A percentile compares a stretch with the other conserved stretches of the same genome.
These are phyloP conservation scores for Aspergillus baeticus DNA, from an alignment of 495 filamentous ascomycete genomes.

Conservation along the genomic window DNA sequence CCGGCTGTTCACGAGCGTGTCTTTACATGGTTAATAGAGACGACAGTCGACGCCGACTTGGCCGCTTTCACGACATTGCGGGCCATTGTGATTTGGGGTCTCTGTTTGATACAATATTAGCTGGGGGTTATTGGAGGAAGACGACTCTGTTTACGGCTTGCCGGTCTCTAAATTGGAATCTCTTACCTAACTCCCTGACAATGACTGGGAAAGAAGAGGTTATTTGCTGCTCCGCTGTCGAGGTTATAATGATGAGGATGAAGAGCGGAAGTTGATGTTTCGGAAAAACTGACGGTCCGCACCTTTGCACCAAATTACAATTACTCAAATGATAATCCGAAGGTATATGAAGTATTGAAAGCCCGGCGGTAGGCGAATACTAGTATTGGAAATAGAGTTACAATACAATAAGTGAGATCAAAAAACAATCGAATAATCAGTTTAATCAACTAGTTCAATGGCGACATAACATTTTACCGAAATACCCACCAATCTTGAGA, in stretches of 20 bases:
- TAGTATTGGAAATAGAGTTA: too few relatives aligned
- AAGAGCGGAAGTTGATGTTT: neutral
- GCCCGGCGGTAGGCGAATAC: too few relatives aligned
- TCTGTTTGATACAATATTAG: constrained; percentile 17
- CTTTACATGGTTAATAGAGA: constrained; percentile 40
- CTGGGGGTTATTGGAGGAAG: neutral
- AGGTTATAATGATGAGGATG: neutral
- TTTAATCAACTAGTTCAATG: too few relatives aligned
- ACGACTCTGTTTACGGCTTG: too few relatives aligned
- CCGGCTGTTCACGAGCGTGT: too few relatives aligned
- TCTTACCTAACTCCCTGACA: constrained; percentile 1
- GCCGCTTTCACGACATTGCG: constrained; percentile 42
- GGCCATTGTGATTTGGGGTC: constrained; percentile 36
- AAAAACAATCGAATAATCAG: too few relatives aligned
- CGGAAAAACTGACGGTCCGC: constrained; percentile 4
- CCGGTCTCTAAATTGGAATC: neutral
- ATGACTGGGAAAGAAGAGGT: neutral
- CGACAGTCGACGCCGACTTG: constrained; percentile 40
- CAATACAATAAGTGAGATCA: too few relatives aligned
- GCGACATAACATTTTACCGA: too few relatives aligned
- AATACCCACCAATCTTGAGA: too few relatives aligned
- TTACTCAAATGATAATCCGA: neutral
- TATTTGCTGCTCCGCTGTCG: neutral
- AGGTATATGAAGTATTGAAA: neutral
- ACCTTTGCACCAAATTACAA: neutral